phyloP scores from a whole-genome alignment of 441 rosid genomes.

The Iberis amara region DNA sequence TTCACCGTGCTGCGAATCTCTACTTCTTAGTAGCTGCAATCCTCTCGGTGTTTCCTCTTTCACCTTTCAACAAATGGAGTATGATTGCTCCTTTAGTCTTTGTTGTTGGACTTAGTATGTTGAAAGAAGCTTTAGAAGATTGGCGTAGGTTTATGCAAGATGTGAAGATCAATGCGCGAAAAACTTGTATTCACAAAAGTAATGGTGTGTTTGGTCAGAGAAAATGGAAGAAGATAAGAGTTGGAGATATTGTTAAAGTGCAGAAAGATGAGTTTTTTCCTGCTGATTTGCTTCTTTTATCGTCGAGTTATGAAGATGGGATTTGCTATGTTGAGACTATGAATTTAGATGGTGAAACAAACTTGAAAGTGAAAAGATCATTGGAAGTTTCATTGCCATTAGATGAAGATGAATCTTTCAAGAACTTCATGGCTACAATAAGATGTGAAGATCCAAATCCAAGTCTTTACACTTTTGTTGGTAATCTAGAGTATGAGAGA shows the following conservation, averaged over 20 bases:
- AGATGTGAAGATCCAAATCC: constrained; percentile 90
- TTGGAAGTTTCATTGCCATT: constrained; percentile 60
- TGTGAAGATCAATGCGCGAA: constrained; percentile 66
- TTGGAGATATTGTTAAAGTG: constrained; percentile 76
- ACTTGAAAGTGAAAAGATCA: constrained; percentile 74
- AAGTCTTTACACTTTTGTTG: constrained; percentile 72
- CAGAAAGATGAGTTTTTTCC: constrained; percentile 87
- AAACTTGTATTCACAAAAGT: constrained; percentile 50
- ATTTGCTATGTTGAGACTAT: constrained; percentile 91
- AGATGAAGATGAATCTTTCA: constrained; percentile 58
- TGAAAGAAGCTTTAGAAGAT: constrained; percentile 84
- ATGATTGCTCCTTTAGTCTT: constrained; percentile 84
- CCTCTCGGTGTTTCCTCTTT: constrained; percentile 67
- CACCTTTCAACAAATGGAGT: constrained; percentile 80
- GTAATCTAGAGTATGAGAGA: constrained; percentile 59
- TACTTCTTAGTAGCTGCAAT: constrained; percentile 82
- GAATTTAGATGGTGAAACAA: constrained; percentile 93
- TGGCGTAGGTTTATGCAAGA: constrained; percentile 91
- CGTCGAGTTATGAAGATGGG: constrained; percentile 83
- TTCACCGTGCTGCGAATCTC: constrained; percentile 80
- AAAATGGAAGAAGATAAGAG: constrained; percentile 64
- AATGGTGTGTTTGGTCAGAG: constrained; percentile 52
- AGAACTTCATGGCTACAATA: constrained; percentile 47
- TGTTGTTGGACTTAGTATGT: constrained; percentile 89
- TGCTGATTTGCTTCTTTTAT: constrained; percentile 74